Percentiles rank a stretch among this genome's conserved stretches.
Evolutionary conservation across 2,329 filamentous ascomycete genomes (phyloP).

Genomic region (Monilinia laxa): DNA sequence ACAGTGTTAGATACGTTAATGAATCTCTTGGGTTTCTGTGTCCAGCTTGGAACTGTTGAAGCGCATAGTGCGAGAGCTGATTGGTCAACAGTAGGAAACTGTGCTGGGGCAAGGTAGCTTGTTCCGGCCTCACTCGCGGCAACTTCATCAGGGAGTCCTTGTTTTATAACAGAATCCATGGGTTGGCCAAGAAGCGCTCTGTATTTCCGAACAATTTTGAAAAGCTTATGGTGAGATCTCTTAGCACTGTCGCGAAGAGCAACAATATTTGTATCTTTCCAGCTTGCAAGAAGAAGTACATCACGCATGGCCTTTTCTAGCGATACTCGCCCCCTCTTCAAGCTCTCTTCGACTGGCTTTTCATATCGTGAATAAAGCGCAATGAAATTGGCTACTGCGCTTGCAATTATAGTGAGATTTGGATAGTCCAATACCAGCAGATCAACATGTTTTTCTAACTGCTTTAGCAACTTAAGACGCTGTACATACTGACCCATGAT

Average conservation of each 20-base stretch:
- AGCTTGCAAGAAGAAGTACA: slow-evolving; percentile 88
- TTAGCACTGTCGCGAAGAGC: slow-evolving; percentile 85
- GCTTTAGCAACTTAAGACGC: slow-evolving; percentile 68
- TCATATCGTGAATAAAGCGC: slow-evolving; percentile 72
- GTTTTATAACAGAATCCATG: slow-evolving; percentile 62
- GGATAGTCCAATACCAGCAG: slow-evolving; percentile 60
- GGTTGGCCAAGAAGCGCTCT: slow-evolving; percentile 74
- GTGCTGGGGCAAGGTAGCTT: slow-evolving; percentile 18
- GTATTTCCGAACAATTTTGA: slow-evolving; percentile 89
- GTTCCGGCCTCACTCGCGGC: slow-evolving; percentile 7
- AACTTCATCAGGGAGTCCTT: slow-evolving; percentile 54
- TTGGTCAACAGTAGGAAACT: slow-evolving; percentile 33
- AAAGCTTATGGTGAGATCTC: slow-evolving; percentile 87
- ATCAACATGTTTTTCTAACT: slow-evolving; percentile 63
- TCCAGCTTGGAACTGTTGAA: slow-evolving; percentile 43
- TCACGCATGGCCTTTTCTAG: slow-evolving; percentile 94
- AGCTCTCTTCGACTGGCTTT: slow-evolving; percentile 59
- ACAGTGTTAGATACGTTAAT: slow-evolving; percentile 68
- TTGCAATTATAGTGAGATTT: slow-evolving; percentile 56
- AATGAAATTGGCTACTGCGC: slow-evolving; percentile 74
- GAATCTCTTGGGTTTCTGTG: slow-evolving; percentile 60
- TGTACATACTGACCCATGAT: slow-evolving; percentile 77
- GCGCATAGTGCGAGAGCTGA: slow-evolving; percentile 36
- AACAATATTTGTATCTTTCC: slow-evolving; percentile 96
- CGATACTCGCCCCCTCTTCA: slow-evolving; percentile 65